Evolutionary conservation across 2,329 filamentous ascomycete species (phyloP).

Genomic region (Tolypocladium tropicale): DNA sequence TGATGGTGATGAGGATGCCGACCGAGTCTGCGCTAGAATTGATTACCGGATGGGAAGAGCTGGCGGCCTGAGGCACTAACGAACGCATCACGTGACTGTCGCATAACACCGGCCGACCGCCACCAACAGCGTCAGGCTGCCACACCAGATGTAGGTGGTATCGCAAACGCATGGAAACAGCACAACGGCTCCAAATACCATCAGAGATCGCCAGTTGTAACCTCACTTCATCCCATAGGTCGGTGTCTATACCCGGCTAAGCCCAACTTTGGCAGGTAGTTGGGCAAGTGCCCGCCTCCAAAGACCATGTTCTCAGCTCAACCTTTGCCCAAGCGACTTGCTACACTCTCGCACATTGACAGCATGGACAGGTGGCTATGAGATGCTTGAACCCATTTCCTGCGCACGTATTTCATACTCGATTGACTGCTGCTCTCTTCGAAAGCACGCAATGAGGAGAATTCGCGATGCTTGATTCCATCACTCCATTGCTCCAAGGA

Average conservation of each 20-base stretch:
- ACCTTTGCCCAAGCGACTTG: too few relatives aligned
- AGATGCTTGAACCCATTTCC: too few relatives aligned
- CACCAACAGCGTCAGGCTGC: too few relatives aligned
- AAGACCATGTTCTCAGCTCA: too few relatives aligned
- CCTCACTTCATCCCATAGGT: background rate
- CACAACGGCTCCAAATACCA: background rate
- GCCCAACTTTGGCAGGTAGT: background rate
- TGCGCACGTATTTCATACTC: too few relatives aligned
- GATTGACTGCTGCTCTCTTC: too few relatives aligned
- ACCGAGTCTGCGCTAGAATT: slow-evolving; percentile 25
- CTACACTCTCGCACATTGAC: too few relatives aligned
- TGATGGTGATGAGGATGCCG: slow-evolving; percentile 21
- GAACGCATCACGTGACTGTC: slow-evolving; percentile 8
- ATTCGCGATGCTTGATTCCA: too few relatives aligned
- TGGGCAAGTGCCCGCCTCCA: background rate
- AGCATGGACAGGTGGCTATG: too few relatives aligned
- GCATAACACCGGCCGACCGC: background rate
- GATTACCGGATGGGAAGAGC: slow-evolving; percentile 15
- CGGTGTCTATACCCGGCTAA: background rate
- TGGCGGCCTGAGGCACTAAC: slow-evolving; percentile 20
- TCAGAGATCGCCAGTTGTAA: background rate
- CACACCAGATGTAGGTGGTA: too few relatives aligned
- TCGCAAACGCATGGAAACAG: background rate
- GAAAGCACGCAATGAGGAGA: too few relatives aligned
- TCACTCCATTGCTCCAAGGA: too few relatives aligned